Conservation (phyloP, 225 moss, liverwort and hornwort genomes). For the Physcomitrellopsis africana region DNA sequence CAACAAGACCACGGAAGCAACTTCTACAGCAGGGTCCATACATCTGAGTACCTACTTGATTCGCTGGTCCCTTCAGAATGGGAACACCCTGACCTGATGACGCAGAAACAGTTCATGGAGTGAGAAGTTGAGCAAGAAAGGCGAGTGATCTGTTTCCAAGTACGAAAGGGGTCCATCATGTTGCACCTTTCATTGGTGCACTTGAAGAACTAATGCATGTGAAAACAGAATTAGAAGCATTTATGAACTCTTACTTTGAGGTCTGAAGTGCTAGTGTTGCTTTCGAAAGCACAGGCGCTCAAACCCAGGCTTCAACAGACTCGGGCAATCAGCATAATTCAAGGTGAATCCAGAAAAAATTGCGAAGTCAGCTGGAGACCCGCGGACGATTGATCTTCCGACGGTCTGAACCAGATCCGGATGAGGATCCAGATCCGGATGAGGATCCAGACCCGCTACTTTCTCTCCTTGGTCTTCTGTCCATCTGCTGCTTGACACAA, state of each 20-base stretch:
- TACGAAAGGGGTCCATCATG: not conserved
- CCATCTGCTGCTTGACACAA: slow-evolving; percentile 28
- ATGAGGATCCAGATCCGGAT: slow-evolving; percentile 34
- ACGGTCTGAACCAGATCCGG: slow-evolving; percentile 37
- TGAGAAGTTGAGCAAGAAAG: not conserved
- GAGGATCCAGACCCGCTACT: slow-evolving; percentile 30
- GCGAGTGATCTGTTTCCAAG: not conserved
- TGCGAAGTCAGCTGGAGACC: not conserved
- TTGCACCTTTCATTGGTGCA: too few species aligned
- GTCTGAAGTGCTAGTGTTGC: not conserved
- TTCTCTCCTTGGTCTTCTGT: slow-evolving; percentile 29
- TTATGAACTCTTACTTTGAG: not conserved
- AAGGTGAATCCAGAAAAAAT: not conserved
- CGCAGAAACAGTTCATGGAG: not conserved
- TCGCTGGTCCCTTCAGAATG: not conserved
- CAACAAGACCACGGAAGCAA: not conserved
- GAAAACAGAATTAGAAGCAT: too few species aligned
- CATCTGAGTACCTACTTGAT: not conserved
- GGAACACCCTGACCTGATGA: not conserved
- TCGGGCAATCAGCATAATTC: not conserved
- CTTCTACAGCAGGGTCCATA: not conserved
- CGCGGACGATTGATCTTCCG: slow-evolving; percentile 36
- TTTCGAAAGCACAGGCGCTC: not conserved
- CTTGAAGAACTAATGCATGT: too few species aligned
- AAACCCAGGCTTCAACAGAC: not conserved